A percentile compares a stretch with the other conserved stretches of the same genome.
These are phyloP conservation scores for Hirschfeldia incana DNA, from an alignment of 345 rosid species.

Conservation along the genomic window DNA sequence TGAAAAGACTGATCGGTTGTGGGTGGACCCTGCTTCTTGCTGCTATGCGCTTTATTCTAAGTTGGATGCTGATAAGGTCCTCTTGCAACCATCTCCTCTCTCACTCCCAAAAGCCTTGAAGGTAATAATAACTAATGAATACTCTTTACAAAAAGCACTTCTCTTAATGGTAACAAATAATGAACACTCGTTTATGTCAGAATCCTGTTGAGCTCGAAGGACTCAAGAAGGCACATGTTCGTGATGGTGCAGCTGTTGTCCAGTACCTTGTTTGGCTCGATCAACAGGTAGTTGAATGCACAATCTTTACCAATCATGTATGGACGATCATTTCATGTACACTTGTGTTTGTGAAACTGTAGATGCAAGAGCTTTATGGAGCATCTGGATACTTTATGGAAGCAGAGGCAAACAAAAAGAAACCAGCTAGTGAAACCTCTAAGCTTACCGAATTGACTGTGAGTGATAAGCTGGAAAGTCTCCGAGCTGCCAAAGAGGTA, in stretches of 20 bases:
- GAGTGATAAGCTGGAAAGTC: constrained; percentile 79
- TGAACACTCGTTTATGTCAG: constrained; percentile 39
- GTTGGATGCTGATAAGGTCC: constrained; percentile 63
- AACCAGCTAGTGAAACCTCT: constrained; percentile 52
- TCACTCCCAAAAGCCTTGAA: constrained; percentile 93
- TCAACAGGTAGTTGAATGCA: constrained; percentile 50
- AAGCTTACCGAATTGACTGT: constrained; percentile 74
- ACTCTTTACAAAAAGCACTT: background rate
- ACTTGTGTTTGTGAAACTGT: constrained; percentile 26
- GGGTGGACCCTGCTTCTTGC: constrained; percentile 84
- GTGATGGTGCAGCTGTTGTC: constrained; percentile 99
- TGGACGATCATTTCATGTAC: background rate
- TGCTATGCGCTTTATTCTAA: constrained; percentile 89
- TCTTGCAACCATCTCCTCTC: constrained; percentile 77
- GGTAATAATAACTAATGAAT: constrained; percentile 46
- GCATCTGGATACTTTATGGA: constrained; percentile 90
- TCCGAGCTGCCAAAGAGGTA: constrained; percentile 93
- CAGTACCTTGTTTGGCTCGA: constrained; percentile 94
- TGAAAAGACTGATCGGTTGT: constrained; percentile 51
- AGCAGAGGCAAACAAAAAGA: constrained; percentile 53
- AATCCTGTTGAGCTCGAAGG: constrained; percentile 91
- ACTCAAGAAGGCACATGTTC: constrained; percentile 78
- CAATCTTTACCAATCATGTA: background rate
- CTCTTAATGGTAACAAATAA: constrained; percentile 24
- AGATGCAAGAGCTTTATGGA: constrained; percentile 94